Percentiles rank a stretch among this genome's conserved stretches.
Evolutionary conservation across 2,329 filamentous ascomycete species (phyloP).

Genomic region (Phoma sp.): DNA sequence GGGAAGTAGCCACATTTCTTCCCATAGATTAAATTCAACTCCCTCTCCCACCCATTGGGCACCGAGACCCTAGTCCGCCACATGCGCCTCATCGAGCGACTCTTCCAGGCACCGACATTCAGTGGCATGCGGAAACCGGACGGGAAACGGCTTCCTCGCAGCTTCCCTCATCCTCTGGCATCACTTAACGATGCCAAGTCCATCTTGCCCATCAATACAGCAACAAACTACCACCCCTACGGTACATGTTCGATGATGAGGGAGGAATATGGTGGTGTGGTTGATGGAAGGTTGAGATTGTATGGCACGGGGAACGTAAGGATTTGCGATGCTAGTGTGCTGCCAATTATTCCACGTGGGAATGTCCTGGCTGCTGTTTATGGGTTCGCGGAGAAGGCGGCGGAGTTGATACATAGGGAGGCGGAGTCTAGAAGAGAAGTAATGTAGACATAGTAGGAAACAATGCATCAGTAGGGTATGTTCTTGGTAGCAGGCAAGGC

Average conservation of each 20-base stretch:
- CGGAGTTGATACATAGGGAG: conserved; percentile 25
- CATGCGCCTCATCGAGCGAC: conserved; percentile 44
- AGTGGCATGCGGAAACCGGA: conserved; percentile 16
- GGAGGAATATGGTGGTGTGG: conserved; percentile 39
- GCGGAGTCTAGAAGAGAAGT: too few species aligned
- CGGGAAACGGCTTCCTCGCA: conserved; percentile 22
- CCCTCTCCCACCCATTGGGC: conserved; percentile 55
- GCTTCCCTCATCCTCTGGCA: conserved; percentile 17
- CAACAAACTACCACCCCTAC: conserved; percentile 37
- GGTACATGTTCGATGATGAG: conserved; percentile 47
- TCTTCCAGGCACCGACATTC: conserved; percentile 23
- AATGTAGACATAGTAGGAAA: too few species aligned
- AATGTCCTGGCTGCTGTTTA: conserved; percentile 37
- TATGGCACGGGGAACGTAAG: conserved; percentile 40
- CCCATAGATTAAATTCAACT: conserved; percentile 53
- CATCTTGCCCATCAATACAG: conserved; percentile 19
- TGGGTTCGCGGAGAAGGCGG: conserved; percentile 35
- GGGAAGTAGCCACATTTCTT: conserved; percentile 50
- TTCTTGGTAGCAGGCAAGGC: too few species aligned
- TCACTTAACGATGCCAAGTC: conserved; percentile 26
- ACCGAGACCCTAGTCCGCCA: conserved; percentile 50
- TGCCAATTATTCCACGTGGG: conserved; percentile 29
- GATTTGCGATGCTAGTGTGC: conserved; percentile 39
- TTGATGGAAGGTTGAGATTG: conserved; percentile 37
- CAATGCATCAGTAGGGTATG: too few species aligned